Conservation (phyloP, 768 basidiomycete genomes). For the Gloeopeniophorella convolvens region DNA sequence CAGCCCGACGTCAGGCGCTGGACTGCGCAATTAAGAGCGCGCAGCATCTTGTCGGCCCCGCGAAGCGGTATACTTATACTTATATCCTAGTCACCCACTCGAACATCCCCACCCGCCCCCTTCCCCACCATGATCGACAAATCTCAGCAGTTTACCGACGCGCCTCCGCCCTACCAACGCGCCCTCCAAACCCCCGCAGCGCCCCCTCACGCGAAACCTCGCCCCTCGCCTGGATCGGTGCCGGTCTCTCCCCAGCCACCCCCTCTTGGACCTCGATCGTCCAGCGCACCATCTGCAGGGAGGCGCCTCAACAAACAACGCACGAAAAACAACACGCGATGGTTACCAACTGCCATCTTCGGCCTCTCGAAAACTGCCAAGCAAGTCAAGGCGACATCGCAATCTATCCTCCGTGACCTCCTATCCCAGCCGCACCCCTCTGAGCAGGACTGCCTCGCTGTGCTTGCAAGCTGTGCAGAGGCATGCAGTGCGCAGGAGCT, state of each 20-base stretch:
- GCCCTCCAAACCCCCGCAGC: not conserved
- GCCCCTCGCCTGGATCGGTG: not conserved
- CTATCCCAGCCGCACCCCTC: conserved; percentile 34
- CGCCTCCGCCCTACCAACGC: conserved; percentile 16
- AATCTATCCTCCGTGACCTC: conserved; percentile 27
- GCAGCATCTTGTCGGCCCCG: no score
- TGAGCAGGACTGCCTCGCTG: conserved; percentile 27
- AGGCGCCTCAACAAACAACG: not conserved
- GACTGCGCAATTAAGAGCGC: no score
- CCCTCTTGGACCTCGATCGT: not conserved
- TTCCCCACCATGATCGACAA: conserved; percentile 16
- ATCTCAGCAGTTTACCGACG: conserved; percentile 6
- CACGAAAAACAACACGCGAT: conserved; percentile 5
- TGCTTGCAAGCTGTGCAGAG: conserved; percentile 58
- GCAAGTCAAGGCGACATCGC: conserved; percentile 15
- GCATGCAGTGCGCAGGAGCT: conserved; percentile 47
- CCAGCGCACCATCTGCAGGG: not conserved
- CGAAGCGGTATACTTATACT: no score
- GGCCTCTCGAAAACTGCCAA: conserved; percentile 21
- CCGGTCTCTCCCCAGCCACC: not conserved
- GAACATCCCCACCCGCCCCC: not conserved
- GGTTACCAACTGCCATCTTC: conserved; percentile 16
- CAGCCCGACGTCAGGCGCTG: no score
- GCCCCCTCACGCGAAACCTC: not conserved
- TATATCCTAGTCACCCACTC: not conserved